These are phyloP conservation scores for Cystobasidiaceae sp. DNA, from an alignment of 1,284 basidiomycete genomes.

Conservation along the genomic window DNA sequence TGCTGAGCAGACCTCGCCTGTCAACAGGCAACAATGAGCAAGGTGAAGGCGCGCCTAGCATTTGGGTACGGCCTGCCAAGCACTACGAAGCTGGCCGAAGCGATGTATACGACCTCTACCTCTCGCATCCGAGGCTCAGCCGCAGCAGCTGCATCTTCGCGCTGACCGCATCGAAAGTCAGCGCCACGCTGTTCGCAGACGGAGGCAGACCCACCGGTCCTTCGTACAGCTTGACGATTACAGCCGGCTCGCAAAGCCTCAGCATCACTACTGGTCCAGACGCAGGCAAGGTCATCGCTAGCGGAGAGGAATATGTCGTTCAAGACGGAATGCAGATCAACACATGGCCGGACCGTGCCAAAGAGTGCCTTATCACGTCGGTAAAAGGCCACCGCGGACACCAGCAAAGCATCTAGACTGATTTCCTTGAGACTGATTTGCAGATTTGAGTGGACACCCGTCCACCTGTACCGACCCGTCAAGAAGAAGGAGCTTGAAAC, in stretches of 20 bases:
- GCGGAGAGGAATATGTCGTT: not conserved
- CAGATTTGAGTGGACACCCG: constrained; percentile 21
- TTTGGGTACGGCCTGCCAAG: constrained; percentile 21
- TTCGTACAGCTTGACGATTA: not conserved
- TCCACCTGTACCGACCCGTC: constrained; percentile 5
- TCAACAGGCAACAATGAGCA: too few species aligned
- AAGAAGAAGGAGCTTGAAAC: constrained; percentile 18
- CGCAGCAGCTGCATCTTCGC: constrained; percentile 4
- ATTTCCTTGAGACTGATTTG: not conserved
- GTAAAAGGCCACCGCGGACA: not conserved
- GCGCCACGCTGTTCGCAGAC: not conserved
- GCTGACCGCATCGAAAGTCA: not conserved
- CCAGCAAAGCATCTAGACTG: not conserved
- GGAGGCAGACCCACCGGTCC: not conserved
- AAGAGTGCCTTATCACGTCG: constrained; percentile 11
- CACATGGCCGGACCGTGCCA: not conserved
- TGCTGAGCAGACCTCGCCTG: too few species aligned
- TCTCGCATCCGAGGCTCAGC: constrained; percentile 5
- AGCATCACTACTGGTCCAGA: not conserved
- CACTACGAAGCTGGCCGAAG: constrained; percentile 10
- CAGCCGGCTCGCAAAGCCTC: not conserved
- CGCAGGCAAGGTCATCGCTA: not conserved
- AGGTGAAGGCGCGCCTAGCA: not conserved
- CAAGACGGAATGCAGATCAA: constrained; percentile 14
- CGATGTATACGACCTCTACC: constrained; percentile 11